Base-by-base conservation (phyloP, 805 yeast species). In the Lachancea nothofagi region DNA sequence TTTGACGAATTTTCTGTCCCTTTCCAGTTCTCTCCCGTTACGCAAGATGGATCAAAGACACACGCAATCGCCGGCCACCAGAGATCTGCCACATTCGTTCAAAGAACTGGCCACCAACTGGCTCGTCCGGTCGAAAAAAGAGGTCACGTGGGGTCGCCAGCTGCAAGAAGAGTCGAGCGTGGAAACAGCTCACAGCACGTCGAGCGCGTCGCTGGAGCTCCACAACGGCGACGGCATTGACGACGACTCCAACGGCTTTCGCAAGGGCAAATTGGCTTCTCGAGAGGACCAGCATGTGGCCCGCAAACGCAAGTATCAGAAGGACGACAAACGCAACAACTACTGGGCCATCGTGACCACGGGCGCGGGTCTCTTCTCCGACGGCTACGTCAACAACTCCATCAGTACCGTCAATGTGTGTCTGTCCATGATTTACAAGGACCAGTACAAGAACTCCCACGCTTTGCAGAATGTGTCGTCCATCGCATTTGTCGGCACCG, bases 331-430 rank as follows among this genome's bases (percentile, higher is more conserved):
- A 19, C 35, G 38, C 33, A 33, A 38, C 38, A 68, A 67, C 48
- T 70, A 69, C 48, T 74, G 87, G 82, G 79, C 93, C 5, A 78
- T 84, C 36, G 69, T 83, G 46, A 80, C 86, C 9, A 80, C 95
- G 1, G 97, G 97, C 46, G 93, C 96, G 0, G 97, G 96, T 40
- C 70, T 89, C 33, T 88, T 89, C 64, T 81, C 94, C 26, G 97
- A 90, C 64, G 97, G 97, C 39, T 89, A 88, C 59, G 82, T 86
- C 45, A 88, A 88, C 61, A 86, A 85, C 64, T 79, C 93, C 38
- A 83, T 86, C 42, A 75, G 85, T 43, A 74, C 93, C 7, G 94
- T 82, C 13, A 71, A 80, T 25, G 77, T 89, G 13, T 79, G 89
- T 66, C 69, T 89, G 47, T 59, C 72, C 13, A 65, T 56, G 2